Evolutionary conservation across 2,329 filamentous ascomycete genomes (phyloP), one percentile per base, ranked within the genome.

Genomic region (Trichoderma koningiopsis): DNA sequence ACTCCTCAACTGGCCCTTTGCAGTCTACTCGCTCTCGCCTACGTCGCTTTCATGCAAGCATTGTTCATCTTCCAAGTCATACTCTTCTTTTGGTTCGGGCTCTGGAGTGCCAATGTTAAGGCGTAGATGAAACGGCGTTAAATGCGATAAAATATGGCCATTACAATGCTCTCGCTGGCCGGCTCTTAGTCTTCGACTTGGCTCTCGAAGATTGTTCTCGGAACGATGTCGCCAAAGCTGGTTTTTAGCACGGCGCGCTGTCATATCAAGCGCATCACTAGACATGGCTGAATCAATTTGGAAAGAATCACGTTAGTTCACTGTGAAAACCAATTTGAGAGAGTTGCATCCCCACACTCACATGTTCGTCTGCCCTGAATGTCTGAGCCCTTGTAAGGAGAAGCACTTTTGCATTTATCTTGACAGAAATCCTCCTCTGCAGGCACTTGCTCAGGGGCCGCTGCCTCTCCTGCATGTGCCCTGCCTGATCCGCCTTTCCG

Each of bases 401-500:
- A 7, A 11, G 10, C 33, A 29, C 24, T 11, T 2, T 4, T 22
- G 24, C 35, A 29, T 29, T 52, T 40, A 16, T 58, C 64, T n/a
- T 27, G 43, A 3, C 31, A 27, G 13, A 8, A 14, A 14, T 56
- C 61, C 10, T 1, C 49, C 14, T 5, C 49, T 27, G 24, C 19
- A 14, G 7, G 10, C 10, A 11, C 33, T 10, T 8, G 16, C 14
- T 59, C 55, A 37, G 24, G 8, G 8, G 31, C 16, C 4, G 35
- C 29, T n/a, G 40, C 7, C 29, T 67, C 55, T 11, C 16, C 3
- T 24, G 13, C 7, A 29, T 59, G 29, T 16, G 40, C 61, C 27
- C 31, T 63, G 31, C 27, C 61, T n/a, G 22, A 3, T 37, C 49
- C 56, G 19, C 64, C 29, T 49, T 43, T 57, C 35, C 73, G 72